A percentile compares a stretch with the other conserved stretches of the same genome.
Conservation (phyloP, 148 eudicot species). For the Diospyros lotus region DNA sequence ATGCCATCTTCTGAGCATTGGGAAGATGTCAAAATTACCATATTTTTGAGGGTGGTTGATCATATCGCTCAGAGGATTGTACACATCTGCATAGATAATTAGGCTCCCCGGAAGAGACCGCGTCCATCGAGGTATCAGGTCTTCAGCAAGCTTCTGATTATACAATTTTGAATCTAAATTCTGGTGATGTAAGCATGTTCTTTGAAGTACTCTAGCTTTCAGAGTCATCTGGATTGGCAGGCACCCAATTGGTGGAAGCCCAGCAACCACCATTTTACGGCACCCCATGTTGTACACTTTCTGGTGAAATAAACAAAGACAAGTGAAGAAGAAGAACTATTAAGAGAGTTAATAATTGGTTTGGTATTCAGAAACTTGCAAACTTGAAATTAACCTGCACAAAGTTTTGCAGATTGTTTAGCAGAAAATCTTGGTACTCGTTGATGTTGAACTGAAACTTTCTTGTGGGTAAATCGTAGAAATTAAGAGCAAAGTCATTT, state of each 20-base stretch:
- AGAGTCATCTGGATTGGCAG: conserved; percentile 45
- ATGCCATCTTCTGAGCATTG: not conserved
- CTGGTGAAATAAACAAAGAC: conserved; percentile 20
- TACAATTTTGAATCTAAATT: conserved; percentile 36
- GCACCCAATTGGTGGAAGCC: conserved; percentile 62
- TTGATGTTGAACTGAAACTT: conserved; percentile 25
- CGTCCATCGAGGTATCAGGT: conserved; percentile 28
- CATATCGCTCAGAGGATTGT: conserved; percentile 36
- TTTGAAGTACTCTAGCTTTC: conserved; percentile 16
- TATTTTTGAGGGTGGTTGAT: conserved; percentile 33
- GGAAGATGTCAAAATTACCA: conserved; percentile 22
- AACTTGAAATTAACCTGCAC: not conserved
- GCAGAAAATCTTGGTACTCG: conserved; percentile 42
- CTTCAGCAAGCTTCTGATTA: conserved; percentile 33
- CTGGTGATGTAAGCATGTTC: conserved; percentile 36
- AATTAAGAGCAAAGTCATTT: conserved; percentile 50
- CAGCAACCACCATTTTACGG: conserved; percentile 37
- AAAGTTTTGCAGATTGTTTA: not conserved
- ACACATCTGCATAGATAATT: conserved; percentile 41
- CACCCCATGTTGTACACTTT: conserved; percentile 44
- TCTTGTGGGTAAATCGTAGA: conserved; percentile 41
- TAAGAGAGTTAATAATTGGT: not conserved
- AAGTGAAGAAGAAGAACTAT: not conserved
- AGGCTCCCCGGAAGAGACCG: conserved; percentile 34
- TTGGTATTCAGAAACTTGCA: no score